Percentiles rank a stretch among this genome's conserved stretches.
Evolutionary conservation across 2,329 filamentous ascomycete species (phyloP).

Genomic region (Aspergillus fumigatiaffinis): DNA sequence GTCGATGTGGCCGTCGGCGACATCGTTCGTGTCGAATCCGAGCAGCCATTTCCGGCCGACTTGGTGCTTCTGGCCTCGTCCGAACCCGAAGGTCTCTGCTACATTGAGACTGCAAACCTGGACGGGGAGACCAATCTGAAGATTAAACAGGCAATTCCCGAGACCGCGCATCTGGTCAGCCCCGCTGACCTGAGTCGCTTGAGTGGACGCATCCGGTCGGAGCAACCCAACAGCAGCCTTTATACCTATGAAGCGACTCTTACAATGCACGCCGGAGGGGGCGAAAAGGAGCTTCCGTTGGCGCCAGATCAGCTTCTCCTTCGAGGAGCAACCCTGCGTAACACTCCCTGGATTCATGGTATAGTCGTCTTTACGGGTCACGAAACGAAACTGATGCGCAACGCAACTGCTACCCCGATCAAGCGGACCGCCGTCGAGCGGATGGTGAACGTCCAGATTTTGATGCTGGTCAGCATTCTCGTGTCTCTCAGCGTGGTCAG

Average conservation of each 20-base stretch:
- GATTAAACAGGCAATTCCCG: constrained; percentile 94
- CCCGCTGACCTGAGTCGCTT: constrained; percentile 79
- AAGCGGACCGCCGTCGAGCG: constrained; percentile 95
- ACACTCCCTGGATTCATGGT: constrained; percentile 96
- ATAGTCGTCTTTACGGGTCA: constrained; percentile 96
- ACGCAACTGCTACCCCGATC: constrained; percentile 93
- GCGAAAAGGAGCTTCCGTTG: constrained; percentile 86
- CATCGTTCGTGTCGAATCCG: constrained; percentile 86
- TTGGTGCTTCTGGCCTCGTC: constrained; percentile 89
- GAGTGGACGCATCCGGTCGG: constrained; percentile 81
- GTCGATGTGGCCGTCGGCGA: constrained; percentile 90
- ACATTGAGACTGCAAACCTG: constrained; percentile 96
- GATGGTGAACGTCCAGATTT: constrained; percentile 88
- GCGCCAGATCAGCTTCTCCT: constrained; percentile 90
- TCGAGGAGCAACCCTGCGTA: constrained; percentile 86
- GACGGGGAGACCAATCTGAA: constrained; percentile 98
- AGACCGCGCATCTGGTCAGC: constrained; percentile 84
- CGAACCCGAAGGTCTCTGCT: constrained; percentile 94
- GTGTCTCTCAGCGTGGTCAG: constrained; percentile 81
- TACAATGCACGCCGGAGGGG: constrained; percentile 83
- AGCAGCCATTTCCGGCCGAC: constrained; percentile 92
- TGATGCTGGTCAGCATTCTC: constrained; percentile 82
- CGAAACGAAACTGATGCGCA: constrained; percentile 98
- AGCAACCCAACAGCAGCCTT: constrained; percentile 96
- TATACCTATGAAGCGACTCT: constrained; percentile 98